A percentile compares a stretch with the other conserved stretches of the same genome.
Evolutionary conservation across 106 monocot species (phyloP).

Genomic region (Dendrobium officinale): DNA sequence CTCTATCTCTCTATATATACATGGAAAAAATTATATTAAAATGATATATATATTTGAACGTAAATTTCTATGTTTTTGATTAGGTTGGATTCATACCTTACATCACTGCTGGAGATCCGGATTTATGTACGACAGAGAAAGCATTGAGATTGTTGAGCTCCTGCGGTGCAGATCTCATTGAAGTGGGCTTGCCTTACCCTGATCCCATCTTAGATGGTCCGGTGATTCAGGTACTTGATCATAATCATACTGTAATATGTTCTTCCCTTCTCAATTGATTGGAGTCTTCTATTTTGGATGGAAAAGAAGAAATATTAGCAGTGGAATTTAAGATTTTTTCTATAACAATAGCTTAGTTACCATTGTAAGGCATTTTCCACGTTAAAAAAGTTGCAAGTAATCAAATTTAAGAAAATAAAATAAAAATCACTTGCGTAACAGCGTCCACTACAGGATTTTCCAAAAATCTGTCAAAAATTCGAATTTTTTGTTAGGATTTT

Average conservation of each 20-base stretch:
- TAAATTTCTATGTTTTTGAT: constrained; percentile 17
- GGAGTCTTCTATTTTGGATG: too few relatives aligned
- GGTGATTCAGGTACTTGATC: constrained; percentile 61
- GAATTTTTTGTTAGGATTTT: too few relatives aligned
- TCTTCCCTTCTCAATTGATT: not conserved
- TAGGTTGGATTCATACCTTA: constrained; percentile 86
- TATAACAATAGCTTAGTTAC: constrained; percentile 49
- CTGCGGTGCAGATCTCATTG: constrained; percentile 53
- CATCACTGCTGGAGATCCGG: constrained; percentile 85
- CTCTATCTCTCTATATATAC: too few relatives aligned
- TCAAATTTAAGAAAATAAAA: too few relatives aligned
- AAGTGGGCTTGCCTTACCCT: constrained; percentile 79
- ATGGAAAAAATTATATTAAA: too few relatives aligned
- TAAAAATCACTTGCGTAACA: too few relatives aligned
- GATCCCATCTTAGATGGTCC: constrained; percentile 87
- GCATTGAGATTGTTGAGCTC: constrained; percentile 71
- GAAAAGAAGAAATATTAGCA: too few relatives aligned
- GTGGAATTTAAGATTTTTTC: not conserved
- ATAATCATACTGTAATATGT: not conserved
- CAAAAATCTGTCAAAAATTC: too few relatives aligned
- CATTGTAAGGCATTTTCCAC: constrained; percentile 58
- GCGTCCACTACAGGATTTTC: too few relatives aligned
- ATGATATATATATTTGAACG: not conserved
- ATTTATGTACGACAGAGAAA: constrained; percentile 53
- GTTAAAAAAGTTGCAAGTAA: constrained; percentile 29